These are phyloP conservation scores for Pythium chondricola DNA, from an alignment of 352 stramenopile genomes.

Conservation along the genomic window DNA sequence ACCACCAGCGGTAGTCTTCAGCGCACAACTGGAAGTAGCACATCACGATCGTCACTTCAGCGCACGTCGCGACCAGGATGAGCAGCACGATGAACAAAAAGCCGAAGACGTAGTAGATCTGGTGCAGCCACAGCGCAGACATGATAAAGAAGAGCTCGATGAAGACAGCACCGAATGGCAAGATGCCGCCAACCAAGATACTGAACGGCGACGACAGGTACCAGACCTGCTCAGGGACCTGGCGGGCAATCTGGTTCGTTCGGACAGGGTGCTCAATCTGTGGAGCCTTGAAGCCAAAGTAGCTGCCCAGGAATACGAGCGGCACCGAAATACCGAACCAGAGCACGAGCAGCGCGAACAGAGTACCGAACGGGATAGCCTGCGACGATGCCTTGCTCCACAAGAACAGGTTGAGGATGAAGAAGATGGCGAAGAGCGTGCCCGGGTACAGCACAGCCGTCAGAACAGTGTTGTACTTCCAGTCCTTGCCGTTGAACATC, in stretches of 20 bases:
- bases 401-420: conserved; percentile 95
- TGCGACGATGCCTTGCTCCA: conserved; percentile 83
- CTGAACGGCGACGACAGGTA: conserved; percentile 93
- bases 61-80: conserved; percentile 97
- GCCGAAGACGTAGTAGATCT: conserved; percentile 99
- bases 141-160: conserved; percentile 99
- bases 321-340: conserved; percentile 98
- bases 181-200: conserved; percentile 95
- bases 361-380: conserved; percentile 94
- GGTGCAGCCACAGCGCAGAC: conserved; percentile 97
- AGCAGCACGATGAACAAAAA: conserved; percentile 98
- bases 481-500: conserved; percentile 97
- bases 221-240: conserved; percentile 93
- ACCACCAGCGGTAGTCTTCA: conserved; percentile 99
- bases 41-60: conserved; percentile 98
- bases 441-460: conserved; percentile 94
- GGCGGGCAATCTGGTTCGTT: conserved; percentile 87
- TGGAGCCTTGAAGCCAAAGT: conserved; percentile 93
- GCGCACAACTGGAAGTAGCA: conserved; percentile 99
- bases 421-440: conserved; percentile 92
- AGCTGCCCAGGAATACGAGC: conserved; percentile 97
- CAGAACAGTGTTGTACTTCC: conserved; percentile 95
- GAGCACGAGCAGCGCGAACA: conserved; percentile 95
- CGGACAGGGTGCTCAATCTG: conserved; percentile 85
- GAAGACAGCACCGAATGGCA: conserved; percentile 99